A percentile compares a stretch with the other conserved stretches of the same genome.
Evolutionary conservation across 495 filamentous ascomycete species (phyloP).

Genomic region (Pyronema domesticum): DNA sequence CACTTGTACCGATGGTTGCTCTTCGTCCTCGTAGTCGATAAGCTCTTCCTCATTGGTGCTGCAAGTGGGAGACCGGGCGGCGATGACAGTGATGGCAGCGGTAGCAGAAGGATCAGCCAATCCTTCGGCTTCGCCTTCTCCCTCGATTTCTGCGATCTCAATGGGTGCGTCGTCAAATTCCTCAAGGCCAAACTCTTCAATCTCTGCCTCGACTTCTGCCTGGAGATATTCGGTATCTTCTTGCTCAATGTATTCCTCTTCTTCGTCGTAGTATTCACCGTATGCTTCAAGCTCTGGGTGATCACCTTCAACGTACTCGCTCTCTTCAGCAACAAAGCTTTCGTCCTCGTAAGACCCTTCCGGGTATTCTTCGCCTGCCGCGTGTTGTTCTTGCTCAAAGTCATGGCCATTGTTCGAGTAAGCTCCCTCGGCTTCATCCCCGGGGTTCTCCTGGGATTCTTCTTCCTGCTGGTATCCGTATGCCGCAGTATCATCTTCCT

Average conservation of each 20-base stretch:
- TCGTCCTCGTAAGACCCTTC: neutral
- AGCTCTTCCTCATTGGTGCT: conserved; percentile 1
- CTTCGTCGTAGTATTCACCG: conserved; percentile 1
- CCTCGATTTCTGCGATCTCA: neutral
- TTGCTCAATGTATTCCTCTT: neutral
- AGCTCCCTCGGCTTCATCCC: neutral
- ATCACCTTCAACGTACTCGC: neutral
- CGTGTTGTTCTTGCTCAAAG: neutral
- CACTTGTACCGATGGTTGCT: neutral
- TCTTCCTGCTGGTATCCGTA: neutral
- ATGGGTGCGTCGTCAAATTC: neutral
- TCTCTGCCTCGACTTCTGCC: neutral
- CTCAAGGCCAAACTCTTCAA: neutral
- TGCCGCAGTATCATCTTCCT: neutral
- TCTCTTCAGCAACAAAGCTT: neutral
- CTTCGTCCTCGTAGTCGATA: conserved; percentile 6
- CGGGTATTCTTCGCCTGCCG: neutral
- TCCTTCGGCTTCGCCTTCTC: neutral
- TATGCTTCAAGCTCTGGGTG: neutral
- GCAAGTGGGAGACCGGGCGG: neutral
- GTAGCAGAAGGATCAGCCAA: neutral
- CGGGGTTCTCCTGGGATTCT: neutral
- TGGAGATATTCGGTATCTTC: neutral
- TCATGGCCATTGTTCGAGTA: neutral
- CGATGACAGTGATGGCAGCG: neutral